A percentile compares a stretch with the other conserved stretches of the same genome.
phyloP scores from a whole-genome alignment of 176 grass and related monocot genomes.

The Oryza brachyantha region DNA sequence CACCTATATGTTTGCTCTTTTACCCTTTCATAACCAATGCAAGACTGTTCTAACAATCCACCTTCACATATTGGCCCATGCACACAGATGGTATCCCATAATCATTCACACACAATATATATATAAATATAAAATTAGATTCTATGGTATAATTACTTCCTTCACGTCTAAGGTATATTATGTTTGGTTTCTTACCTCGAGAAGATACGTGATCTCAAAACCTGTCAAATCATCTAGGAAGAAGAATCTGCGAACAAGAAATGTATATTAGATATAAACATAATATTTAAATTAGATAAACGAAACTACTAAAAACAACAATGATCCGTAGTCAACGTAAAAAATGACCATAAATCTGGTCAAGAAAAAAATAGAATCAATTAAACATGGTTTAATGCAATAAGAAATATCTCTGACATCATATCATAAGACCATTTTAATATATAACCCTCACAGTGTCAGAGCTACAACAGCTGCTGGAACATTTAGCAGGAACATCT shows the following conservation, averaged over 20 bases:
- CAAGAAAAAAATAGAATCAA: background rate
- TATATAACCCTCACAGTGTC: conserved; percentile 55
- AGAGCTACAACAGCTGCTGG: conserved; percentile 80
- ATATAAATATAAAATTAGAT: too few species aligned
- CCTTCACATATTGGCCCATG: too few species aligned
- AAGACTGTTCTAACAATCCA: too few species aligned
- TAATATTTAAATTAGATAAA: background rate
- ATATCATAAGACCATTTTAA: conserved; percentile 10
- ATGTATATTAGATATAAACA: conserved; percentile 12
- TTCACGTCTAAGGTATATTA: background rate
- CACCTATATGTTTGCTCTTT: too few species aligned
- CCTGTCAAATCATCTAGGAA: conserved; percentile 93
- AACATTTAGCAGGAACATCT: conserved; percentile 86
- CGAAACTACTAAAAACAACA: background rate
- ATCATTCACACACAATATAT: too few species aligned
- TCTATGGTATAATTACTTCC: too few species aligned
- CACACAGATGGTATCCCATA: too few species aligned
- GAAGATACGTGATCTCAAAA: conserved; percentile 93
- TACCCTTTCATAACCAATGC: too few species aligned
- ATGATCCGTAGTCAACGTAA: background rate
- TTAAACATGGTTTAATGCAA: background rate
- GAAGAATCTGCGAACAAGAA: conserved; percentile 67
- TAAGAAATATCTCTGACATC: background rate
- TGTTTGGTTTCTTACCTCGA: conserved; percentile 51
- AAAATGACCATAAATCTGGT: background rate